Conservation (phyloP, 768 basidiomycete genomes). For the Trametes cingulata region DNA sequence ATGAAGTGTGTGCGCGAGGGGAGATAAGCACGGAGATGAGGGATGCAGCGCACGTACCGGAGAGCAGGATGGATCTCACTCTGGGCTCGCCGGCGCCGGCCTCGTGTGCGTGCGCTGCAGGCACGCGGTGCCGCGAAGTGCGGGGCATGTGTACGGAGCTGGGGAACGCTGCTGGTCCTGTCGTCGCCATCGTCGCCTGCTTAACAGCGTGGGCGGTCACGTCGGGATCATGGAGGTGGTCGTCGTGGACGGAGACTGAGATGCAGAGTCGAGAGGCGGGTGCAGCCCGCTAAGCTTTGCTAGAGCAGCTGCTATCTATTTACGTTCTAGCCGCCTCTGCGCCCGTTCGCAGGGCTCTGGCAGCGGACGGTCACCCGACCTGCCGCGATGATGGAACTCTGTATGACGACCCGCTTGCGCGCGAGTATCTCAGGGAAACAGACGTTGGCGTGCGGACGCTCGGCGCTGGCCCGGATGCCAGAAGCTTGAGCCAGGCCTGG, state of each 20-base stretch:
- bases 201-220: not conserved
- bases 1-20: not conserved
- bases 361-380: slow-evolving; percentile 4
- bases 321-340: slow-evolving; percentile 11
- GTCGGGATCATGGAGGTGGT: slow-evolving; percentile 11
- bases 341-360: not conserved
- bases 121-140: slow-evolving; percentile 6
- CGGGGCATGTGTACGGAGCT: not conserved
- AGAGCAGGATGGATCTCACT: slow-evolving; percentile 20
- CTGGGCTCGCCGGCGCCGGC: slow-evolving; percentile 10
- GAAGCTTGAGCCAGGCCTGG: not conserved
- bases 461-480: not conserved
- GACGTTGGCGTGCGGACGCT: not conserved
- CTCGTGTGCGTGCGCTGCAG: slow-evolving; percentile 5
- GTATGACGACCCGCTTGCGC: slow-evolving; percentile 1
- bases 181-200: slow-evolving; percentile 11
- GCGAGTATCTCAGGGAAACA: not conserved
- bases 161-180: not conserved
- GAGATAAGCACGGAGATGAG: slow-evolving; percentile 8
- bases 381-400: not conserved
- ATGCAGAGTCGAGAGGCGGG: not conserved
- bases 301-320: not conserved
- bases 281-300: not conserved
- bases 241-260: not conserved
- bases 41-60: slow-evolving; percentile 21